Evolutionary conservation across 306 rosid species (phyloP).

Genomic region (Fagus crenata): DNA sequence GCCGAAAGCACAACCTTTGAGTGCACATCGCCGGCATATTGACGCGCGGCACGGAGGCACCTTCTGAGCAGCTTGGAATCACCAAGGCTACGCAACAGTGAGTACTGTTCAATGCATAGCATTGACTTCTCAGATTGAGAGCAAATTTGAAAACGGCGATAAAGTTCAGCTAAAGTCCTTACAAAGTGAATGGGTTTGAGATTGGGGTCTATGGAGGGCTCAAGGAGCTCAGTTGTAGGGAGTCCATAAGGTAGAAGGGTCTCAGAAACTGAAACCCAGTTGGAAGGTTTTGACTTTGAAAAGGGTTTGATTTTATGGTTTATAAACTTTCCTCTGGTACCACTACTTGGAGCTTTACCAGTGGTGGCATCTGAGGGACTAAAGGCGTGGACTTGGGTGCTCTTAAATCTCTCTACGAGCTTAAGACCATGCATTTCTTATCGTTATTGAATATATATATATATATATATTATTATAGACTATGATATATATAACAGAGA

Average conservation of each 20-base stretch:
- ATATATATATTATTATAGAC: not conserved
- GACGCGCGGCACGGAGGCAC: slow-evolving; percentile 58
- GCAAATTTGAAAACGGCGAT: slow-evolving; percentile 46
- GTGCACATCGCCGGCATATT: slow-evolving; percentile 57
- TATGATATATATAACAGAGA: not conserved
- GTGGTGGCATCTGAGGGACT: slow-evolving; percentile 51
- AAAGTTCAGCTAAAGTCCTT: slow-evolving; percentile 59
- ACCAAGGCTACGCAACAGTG: slow-evolving; percentile 51
- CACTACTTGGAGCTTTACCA: slow-evolving; percentile 28
- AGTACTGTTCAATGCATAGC: slow-evolving; percentile 55
- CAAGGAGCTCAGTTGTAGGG: slow-evolving; percentile 57
- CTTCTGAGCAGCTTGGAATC: slow-evolving; percentile 71
- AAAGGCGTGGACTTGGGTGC: slow-evolving; percentile 70
- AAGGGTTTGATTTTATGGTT: slow-evolving; percentile 43
- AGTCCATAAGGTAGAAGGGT: slow-evolving; percentile 49
- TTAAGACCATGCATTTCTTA: slow-evolving; percentile 62
- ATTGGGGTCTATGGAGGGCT: slow-evolving; percentile 62
- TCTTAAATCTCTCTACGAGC: slow-evolving; percentile 63
- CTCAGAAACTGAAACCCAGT: slow-evolving; percentile 39
- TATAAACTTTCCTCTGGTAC: slow-evolving; percentile 42
- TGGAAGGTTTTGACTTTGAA: slow-evolving; percentile 54
- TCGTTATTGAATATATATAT: slow-evolving; percentile 8
- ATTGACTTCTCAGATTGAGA: slow-evolving; percentile 44
- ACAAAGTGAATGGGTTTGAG: slow-evolving; percentile 58
- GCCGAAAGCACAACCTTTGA: slow-evolving; percentile 76